These are phyloP conservation scores for Xylaria scruposa DNA, from an alignment of 495 filamentous ascomycete genomes.

Conservation along the genomic window DNA sequence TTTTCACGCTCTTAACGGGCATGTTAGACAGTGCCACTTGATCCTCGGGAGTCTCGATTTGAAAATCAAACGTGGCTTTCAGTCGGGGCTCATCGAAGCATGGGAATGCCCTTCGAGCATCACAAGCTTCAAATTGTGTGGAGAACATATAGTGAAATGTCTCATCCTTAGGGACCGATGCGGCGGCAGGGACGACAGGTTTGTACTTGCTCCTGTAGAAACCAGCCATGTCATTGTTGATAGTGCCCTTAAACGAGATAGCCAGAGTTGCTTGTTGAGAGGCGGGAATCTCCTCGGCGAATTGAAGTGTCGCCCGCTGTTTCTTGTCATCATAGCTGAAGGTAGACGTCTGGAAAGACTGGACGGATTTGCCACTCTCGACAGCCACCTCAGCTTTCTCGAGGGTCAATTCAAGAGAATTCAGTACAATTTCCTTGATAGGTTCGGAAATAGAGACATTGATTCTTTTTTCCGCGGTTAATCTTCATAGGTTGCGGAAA, in stretches of 20 bases:
- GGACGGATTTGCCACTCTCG: conserved; percentile 54
- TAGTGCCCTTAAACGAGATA: conserved; percentile 80
- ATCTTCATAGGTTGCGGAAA: conserved; percentile 5
- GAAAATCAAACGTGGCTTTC: conserved; percentile 93
- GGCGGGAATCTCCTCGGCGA: conserved; percentile 69
- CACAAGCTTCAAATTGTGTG: conserved; percentile 97
- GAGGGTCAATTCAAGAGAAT: conserved; percentile 70
- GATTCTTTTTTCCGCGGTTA: conserved; percentile 42
- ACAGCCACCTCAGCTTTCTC: conserved; percentile 56
- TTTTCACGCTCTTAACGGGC: conserved; percentile 74
- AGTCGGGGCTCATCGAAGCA: conserved; percentile 98
- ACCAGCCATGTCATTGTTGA: conserved; percentile 95
- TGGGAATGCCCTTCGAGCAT: conserved; percentile 91
- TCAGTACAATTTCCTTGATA: conserved; percentile 76
- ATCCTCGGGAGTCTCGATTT: conserved; percentile 86
- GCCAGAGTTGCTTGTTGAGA: conserved; percentile 66
- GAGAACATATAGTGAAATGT: conserved; percentile 92
- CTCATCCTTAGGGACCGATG: conserved; percentile 76
- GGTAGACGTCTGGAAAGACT: conserved; percentile 63
- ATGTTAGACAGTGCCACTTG: conserved; percentile 93
- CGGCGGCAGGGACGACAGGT: conserved; percentile 68
- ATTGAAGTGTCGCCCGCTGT: conserved; percentile 77
- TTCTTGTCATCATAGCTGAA: conserved; percentile 80
- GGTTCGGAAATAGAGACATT: conserved; percentile 64
- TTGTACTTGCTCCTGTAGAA: conserved; percentile 97